phyloP scores from a whole-genome alignment of 257 asterid species.

The Solanum pimpinellifolium region DNA sequence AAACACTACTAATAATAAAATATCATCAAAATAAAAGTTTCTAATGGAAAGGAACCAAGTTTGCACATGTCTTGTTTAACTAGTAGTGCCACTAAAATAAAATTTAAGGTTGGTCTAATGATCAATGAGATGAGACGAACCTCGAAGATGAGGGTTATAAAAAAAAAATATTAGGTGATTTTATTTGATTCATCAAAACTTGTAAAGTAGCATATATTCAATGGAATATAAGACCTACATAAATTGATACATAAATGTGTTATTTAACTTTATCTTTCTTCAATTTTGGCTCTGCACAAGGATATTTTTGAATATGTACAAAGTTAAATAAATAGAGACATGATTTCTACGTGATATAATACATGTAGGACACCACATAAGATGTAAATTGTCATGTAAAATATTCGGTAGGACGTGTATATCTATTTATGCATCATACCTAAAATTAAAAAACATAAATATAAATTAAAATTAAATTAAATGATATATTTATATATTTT shows the following conservation, averaged over 20 bases:
- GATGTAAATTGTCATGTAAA: too few species aligned
- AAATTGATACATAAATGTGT: neutral
- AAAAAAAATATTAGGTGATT: neutral
- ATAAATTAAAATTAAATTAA: too few species aligned
- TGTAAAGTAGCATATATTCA: neutral
- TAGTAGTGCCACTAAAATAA: neutral
- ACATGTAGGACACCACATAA: accelerated
- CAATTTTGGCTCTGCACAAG: too few species aligned
- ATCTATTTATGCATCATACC: too few species aligned
- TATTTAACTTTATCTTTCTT: too few species aligned
- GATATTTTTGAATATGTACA: too few species aligned
- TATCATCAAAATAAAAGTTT: neutral
- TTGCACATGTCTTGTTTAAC: neutral
- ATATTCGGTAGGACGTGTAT: too few species aligned
- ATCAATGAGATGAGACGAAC: neutral
- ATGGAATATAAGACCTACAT: neutral
- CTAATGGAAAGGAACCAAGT: neutral
- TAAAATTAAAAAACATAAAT: too few species aligned
- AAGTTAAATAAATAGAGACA: too few species aligned
- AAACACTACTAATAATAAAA: neutral
- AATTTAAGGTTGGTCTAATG: neutral
- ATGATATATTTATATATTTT: too few species aligned
- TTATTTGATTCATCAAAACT: neutral
- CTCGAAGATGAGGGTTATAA: neutral
- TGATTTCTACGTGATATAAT: too few species aligned